Percentiles rank a stretch among this genome's conserved stretches.
phyloP scores from a whole-genome alignment of 768 basidiomycete species.

The Boletus subparvulus region DNA sequence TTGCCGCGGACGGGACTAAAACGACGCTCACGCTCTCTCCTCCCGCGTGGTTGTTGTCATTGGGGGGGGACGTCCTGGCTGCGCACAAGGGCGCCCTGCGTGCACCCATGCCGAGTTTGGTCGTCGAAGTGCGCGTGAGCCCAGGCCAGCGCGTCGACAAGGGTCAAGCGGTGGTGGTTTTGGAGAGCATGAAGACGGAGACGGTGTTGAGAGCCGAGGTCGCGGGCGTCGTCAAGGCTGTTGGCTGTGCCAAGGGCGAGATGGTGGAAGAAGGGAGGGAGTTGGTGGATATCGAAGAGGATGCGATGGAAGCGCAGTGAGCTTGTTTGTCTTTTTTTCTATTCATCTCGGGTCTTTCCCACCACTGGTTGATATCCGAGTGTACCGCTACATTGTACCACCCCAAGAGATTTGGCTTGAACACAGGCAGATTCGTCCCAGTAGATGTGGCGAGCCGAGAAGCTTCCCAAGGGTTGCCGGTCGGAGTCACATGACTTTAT shows the following conservation, averaged over 20 bases:
- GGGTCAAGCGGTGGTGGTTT: slow-evolving; percentile 76
- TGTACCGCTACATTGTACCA: not conserved
- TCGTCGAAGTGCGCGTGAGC: slow-evolving; percentile 83
- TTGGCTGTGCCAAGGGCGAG: slow-evolving; percentile 81
- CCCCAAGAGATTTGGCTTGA: too few relatives aligned
- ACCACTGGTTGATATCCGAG: not conserved
- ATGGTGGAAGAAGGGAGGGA: slow-evolving; percentile 89
- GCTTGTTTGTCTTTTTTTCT: too few relatives aligned
- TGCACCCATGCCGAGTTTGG: slow-evolving; percentile 91
- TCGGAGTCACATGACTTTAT: too few relatives aligned
- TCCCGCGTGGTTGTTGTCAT: slow-evolving; percentile 67
- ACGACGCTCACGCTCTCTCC: slow-evolving; percentile 66
- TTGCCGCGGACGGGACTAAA: slow-evolving; percentile 56
- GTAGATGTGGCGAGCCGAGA: too few relatives aligned
- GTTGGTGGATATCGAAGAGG: slow-evolving; percentile 64
- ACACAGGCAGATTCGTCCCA: too few relatives aligned
- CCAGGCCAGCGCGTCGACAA: slow-evolving; percentile 76
- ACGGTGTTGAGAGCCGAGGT: slow-evolving; percentile 75
- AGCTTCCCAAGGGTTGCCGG: too few relatives aligned
- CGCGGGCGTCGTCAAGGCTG: slow-evolving; percentile 65
- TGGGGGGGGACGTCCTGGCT: slow-evolving; percentile 57
- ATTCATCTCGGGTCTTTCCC: too few relatives aligned
- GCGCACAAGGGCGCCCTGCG: slow-evolving; percentile 64
- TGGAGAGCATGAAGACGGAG: slow-evolving; percentile 99
- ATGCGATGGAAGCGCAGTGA: slow-evolving; percentile 19